phyloP scores from a whole-genome alignment of 495 filamentous ascomycete genomes.

The Tuber borchii region DNA sequence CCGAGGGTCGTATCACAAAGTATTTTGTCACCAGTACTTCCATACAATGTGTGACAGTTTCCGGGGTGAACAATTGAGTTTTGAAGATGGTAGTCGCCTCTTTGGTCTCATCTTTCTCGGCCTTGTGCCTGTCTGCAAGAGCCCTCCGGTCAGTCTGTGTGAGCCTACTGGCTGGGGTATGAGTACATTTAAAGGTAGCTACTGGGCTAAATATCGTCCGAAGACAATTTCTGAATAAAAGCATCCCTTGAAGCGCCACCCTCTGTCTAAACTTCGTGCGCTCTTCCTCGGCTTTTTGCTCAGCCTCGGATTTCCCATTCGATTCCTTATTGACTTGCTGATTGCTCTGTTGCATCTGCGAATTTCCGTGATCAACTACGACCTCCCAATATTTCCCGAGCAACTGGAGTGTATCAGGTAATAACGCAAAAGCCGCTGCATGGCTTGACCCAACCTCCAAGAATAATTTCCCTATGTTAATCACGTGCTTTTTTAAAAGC shows the following conservation, averaged over 20 bases:
- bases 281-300: constrained; percentile 47
- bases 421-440: constrained; percentile 68
- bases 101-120: constrained; percentile 49
- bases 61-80: constrained; percentile 62
- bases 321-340: constrained; percentile 41
- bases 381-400: constrained; percentile 77
- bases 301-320: constrained; percentile 50
- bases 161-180: constrained; percentile 1
- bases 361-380: constrained; percentile 65
- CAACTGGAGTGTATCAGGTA: constrained; percentile 69
- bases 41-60: constrained; percentile 69
- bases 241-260: constrained; percentile 69
- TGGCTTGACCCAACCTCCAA: constrained; percentile 70
- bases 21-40: constrained; percentile 77
- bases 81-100: constrained; percentile 57
- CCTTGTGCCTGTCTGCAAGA: constrained; percentile 50
- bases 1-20: constrained; percentile 76
- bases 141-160: constrained; percentile 5
- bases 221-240: constrained; percentile 74
- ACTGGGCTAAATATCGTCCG: constrained; percentile 73
- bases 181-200: constrained; percentile 64
- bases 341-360: constrained; percentile 52
- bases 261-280: constrained; percentile 59
- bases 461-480: constrained; percentile 88
- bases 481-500: constrained; percentile 70